These are phyloP conservation scores for Schizophyllum amplum DNA, from an alignment of 1,284 basidiomycete species.

Conservation along the genomic window DNA sequence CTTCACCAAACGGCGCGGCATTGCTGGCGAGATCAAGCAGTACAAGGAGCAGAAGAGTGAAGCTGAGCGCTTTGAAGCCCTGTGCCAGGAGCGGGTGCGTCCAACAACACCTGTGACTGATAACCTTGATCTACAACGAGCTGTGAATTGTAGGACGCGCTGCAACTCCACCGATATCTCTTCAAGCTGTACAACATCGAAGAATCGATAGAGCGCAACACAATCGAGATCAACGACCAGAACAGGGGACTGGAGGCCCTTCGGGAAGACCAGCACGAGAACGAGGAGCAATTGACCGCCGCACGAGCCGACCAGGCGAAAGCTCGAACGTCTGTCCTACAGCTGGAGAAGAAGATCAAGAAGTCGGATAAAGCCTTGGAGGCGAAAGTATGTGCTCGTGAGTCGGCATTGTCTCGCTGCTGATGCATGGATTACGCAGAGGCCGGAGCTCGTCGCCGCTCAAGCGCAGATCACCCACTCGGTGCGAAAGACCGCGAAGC, in stretches of 20 bases:
- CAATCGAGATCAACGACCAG: slow-evolving; percentile 61
- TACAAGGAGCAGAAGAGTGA: slow-evolving; percentile 97
- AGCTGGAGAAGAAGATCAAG: slow-evolving; percentile 73
- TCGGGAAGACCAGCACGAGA: slow-evolving; percentile 57
- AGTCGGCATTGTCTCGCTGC: not conserved
- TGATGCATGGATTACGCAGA: slow-evolving; percentile 31
- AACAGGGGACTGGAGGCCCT: slow-evolving; percentile 64
- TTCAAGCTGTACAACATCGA: slow-evolving; percentile 93
- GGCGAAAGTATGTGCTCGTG: slow-evolving; percentile 49
- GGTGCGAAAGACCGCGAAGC: slow-evolving; percentile 69
- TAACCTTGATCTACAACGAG: not conserved
- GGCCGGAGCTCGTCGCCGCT: slow-evolving; percentile 72
- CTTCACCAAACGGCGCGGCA: slow-evolving; percentile 88
- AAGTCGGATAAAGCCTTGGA: slow-evolving; percentile 81
- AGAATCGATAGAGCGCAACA: slow-evolving; percentile 66
- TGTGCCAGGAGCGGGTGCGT: slow-evolving; percentile 66
- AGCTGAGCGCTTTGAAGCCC: slow-evolving; percentile 79
- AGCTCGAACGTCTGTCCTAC: slow-evolving; percentile 63
- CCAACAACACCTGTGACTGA: slow-evolving; percentile 2
- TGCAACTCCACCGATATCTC: slow-evolving; percentile 76
- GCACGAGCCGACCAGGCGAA: slow-evolving; percentile 77
- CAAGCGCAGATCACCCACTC: slow-evolving; percentile 88
- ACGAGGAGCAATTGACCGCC: slow-evolving; percentile 68
- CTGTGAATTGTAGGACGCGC: slow-evolving; percentile 64
- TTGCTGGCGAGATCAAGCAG: slow-evolving; percentile 93